Evolutionary conservation across 2,329 filamentous ascomycete species (phyloP), one percentile per base, ranked within the genome.

Genomic region (Apiospora saccharicola): DNA sequence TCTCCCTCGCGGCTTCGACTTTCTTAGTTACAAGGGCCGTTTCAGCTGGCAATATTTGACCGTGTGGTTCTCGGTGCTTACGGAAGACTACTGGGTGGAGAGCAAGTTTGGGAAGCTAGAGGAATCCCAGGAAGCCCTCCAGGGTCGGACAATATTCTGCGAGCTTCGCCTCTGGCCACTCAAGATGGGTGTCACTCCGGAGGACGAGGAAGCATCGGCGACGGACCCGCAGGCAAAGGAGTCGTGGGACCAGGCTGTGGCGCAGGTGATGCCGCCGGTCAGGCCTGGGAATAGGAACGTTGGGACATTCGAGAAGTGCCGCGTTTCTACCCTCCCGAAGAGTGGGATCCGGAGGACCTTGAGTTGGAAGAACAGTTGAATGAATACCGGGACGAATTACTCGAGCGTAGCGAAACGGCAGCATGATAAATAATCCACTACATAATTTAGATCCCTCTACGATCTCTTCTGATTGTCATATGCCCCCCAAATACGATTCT

Each of bases 221-320:
- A 70, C n/a, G 12, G 72, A 71, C 70, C 72, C 72, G n/a, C 30
- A 70, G 72, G 73, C 75, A 46, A 72, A n/a, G 41, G 71, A 75
- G 70, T 71, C 73, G 53, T 76, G 76, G 74, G 43, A 46, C 3
- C 44, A 73, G 51, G 70, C 44, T 2, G 16, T 74, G 41, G 70
- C 71, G 26, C 34, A 64, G n/a, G 68, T 74, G 10, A 77, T 73
- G 75, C 76, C 76, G 30, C 75, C 75, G 37, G 76, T 73, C 24
- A 76, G 5, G 73, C 73, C 37, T 78, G 73, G 73, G 72, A 57
- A 16, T 72, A 77, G 71, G 75, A 77, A 72, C 75, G 76, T 68
- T 76, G 76, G 76, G 71, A 76, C 41, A 72, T 74, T 49, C 64
- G 49, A 3, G 37, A 67, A 67, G 61, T 67, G 30, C 61, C 61